These are phyloP conservation scores for Melanomma pulvis-pyrius DNA, from an alignment of 495 filamentous ascomycete species.

Conservation along the genomic window DNA sequence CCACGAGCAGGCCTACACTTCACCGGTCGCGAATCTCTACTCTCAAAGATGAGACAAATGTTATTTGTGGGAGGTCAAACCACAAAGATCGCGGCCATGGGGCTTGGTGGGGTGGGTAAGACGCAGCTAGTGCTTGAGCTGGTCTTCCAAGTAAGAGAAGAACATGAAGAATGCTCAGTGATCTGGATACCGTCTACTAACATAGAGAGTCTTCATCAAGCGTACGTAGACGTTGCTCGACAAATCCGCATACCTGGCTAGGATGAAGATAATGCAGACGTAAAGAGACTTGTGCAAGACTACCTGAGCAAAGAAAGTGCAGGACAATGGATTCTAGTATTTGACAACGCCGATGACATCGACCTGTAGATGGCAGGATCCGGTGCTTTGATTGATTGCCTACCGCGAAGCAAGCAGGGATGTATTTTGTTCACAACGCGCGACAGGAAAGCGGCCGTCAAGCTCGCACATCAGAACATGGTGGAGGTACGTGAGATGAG, in stretches of 20 bases:
- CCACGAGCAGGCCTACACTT: too few species aligned
- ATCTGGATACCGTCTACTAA: slow-evolving; percentile 30
- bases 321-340: slow-evolving; percentile 36
- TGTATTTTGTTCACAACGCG: slow-evolving; percentile 24
- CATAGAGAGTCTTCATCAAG: slow-evolving; percentile 48
- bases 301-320: slow-evolving; percentile 41
- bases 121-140: slow-evolving; percentile 33
- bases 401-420: slow-evolving; percentile 12
- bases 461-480: slow-evolving; percentile 6
- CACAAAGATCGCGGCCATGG: slow-evolving; percentile 7
- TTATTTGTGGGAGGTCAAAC: background rate
- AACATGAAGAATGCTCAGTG: slow-evolving; percentile 15
- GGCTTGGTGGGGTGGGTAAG: slow-evolving; percentile 33
- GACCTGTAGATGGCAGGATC: background rate
- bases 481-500: slow-evolving; percentile 9
- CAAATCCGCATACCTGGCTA: slow-evolving; percentile 29
- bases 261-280: slow-evolving; percentile 29
- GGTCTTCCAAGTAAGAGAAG: slow-evolving; percentile 17
- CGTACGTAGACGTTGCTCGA: slow-evolving; percentile 48
- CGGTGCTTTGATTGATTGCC: background rate
- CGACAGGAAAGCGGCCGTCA: slow-evolving; percentile 8
- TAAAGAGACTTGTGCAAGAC: slow-evolving; percentile 39
- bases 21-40: slow-evolving; percentile 10
- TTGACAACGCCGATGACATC: slow-evolving; percentile 39
- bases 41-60: slow-evolving; percentile 1